Conservation (phyloP, 768 basidiomycete genomes). For the Termitomyces sp. region DNA sequence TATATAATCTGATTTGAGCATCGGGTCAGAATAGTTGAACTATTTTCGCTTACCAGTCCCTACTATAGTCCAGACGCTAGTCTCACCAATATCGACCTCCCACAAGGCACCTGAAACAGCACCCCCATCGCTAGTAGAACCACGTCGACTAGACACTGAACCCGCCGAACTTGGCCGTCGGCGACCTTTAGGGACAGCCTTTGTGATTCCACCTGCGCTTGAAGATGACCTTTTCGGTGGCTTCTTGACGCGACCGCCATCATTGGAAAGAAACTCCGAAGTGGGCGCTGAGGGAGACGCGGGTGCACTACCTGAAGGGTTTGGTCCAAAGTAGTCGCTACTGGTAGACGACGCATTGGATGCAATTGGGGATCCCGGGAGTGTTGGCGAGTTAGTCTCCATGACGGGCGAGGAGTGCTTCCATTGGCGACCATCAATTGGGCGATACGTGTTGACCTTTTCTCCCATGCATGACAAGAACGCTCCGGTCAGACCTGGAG, state of each 20-base stretch:
- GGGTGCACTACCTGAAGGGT: constrained; percentile 60
- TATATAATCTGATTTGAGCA: constrained; percentile 18
- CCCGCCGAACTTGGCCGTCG: constrained; percentile 77
- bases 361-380: constrained; percentile 69
- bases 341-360: constrained; percentile 56
- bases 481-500: constrained; percentile 73
- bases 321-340: constrained; percentile 65
- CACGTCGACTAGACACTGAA: constrained; percentile 63
- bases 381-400: constrained; percentile 50
- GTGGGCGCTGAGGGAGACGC: constrained; percentile 59
- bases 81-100: constrained; percentile 91
- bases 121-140: constrained; percentile 61
- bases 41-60: constrained; percentile 66
- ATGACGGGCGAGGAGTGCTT: constrained; percentile 39
- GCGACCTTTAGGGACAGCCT: constrained; percentile 53
- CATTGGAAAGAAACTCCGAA: constrained; percentile 70
- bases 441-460: constrained; percentile 88
- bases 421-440: constrained; percentile 82
- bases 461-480: constrained; percentile 92
- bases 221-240: constrained; percentile 65
- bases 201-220: constrained; percentile 58
- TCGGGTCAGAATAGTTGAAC: background rate
- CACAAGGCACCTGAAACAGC: constrained; percentile 78
- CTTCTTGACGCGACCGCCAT: constrained; percentile 83
- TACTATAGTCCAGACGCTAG: constrained; percentile 92